Evolutionary conservation across 2,329 filamentous ascomycete genomes (phyloP).

Genomic region (Pezicula neosporulosa): DNA sequence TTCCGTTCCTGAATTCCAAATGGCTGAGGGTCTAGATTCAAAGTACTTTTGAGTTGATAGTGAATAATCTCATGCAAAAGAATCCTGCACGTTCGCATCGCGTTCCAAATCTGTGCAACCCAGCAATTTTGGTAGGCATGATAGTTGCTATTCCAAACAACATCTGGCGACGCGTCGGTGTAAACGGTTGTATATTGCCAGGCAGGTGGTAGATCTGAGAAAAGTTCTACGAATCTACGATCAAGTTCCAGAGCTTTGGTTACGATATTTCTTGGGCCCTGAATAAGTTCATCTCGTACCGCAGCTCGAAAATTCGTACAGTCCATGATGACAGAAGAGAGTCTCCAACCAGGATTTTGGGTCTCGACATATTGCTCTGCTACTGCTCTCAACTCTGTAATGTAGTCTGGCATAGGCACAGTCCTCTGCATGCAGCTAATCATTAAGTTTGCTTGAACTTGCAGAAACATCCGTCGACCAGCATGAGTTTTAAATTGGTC

Average conservation of each 20-base stretch:
- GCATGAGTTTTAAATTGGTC: conserved; percentile 43
- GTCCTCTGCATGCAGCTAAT: conserved; percentile 48
- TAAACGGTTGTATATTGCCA: conserved; percentile 21
- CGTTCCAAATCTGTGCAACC: conserved; percentile 26
- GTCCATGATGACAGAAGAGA: conserved; percentile 37
- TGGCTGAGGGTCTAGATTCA: conserved; percentile 1
- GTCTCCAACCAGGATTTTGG: conserved; percentile 35
- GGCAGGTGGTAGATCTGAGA: conserved; percentile 7
- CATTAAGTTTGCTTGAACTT: conserved; percentile 47
- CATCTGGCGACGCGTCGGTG: conserved; percentile 16
- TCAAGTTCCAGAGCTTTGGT: neutral
- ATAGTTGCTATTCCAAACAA: conserved; percentile 24
- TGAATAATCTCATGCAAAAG: conserved; percentile 21
- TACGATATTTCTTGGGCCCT: conserved; percentile 31
- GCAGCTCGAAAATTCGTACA: conserved; percentile 11
- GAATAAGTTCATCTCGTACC: neutral
- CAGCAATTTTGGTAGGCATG: conserved; percentile 22
- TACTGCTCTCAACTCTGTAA: conserved; percentile 43
- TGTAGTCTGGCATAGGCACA: conserved; percentile 43
- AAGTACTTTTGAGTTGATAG: conserved; percentile 11
- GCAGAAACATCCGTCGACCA: conserved; percentile 49
- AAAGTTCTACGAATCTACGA: conserved; percentile 10
- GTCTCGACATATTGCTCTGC: conserved; percentile 33
- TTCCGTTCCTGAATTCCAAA: conserved; percentile 11
- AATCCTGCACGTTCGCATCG: conserved; percentile 18